Conservation (phyloP, 2,329 filamentous ascomycete species). For the Polytolypa hystricis region DNA sequence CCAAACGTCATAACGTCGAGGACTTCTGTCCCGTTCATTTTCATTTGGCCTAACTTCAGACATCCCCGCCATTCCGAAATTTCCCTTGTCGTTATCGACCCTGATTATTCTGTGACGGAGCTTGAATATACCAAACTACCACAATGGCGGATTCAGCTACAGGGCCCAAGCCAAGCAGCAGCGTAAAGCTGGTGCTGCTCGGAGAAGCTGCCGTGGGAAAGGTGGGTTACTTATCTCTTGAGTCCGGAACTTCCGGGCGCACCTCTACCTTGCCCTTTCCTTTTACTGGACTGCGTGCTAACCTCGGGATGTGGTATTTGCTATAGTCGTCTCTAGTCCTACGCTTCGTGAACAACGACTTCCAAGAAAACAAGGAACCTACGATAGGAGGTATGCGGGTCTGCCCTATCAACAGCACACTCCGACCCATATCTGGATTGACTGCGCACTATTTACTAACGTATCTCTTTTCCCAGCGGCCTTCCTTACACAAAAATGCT, state of each 20-base stretch:
- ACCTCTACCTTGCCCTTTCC: background rate
- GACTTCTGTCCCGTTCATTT: too few relatives aligned
- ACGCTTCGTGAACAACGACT: constrained; percentile 98
- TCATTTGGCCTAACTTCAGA: too few relatives aligned
- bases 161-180: constrained; percentile 91
- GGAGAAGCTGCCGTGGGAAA: constrained; percentile 98
- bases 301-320: background rate
- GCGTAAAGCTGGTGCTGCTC: constrained; percentile 96
- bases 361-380: constrained; percentile 99
- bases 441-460: too few relatives aligned
- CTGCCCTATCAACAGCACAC: constrained; percentile 18
- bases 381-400: constrained; percentile 74
- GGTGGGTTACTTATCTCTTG: constrained; percentile 42
- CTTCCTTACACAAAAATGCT: constrained; percentile 98
- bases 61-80: too few relatives aligned
- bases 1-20: too few relatives aligned
- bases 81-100: constrained; percentile 5
- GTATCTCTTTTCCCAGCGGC: constrained; percentile 55
- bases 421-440: too few relatives aligned
- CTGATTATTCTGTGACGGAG: background rate
- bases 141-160: constrained; percentile 60
- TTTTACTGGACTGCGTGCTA: background rate
- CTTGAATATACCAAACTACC: background rate
- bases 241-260: background rate
- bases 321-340: constrained; percentile 85